Percentiles rank a stretch among this genome's conserved stretches.
These are phyloP conservation scores for Eucalyptus marginata DNA, from an alignment of 345 rosid genomes.

Conservation along the genomic window DNA sequence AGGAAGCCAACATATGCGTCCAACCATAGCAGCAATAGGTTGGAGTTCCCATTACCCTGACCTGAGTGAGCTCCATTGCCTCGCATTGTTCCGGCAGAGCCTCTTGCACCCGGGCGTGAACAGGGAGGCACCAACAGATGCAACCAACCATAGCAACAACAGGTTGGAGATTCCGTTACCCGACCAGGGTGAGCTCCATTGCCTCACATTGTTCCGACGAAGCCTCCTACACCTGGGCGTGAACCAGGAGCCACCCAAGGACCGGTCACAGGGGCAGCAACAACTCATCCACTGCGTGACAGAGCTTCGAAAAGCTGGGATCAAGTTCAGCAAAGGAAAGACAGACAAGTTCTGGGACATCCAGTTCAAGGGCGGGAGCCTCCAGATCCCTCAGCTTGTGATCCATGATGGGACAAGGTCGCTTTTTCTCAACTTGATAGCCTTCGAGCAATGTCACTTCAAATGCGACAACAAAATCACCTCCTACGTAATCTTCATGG, in stretches of 20 bases:
- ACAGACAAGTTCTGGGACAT: constrained; percentile 28
- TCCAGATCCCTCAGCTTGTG: constrained; percentile 49
- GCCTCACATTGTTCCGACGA: constrained; percentile 55
- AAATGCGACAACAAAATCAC: constrained; percentile 57
- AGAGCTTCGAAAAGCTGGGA: too few relatives aligned
- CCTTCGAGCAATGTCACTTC: constrained; percentile 69
- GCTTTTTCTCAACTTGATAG: constrained; percentile 73
- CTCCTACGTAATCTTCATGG: constrained; percentile 79
- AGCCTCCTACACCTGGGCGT: constrained; percentile 10
- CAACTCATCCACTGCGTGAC: too few relatives aligned
- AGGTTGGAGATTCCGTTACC: too few relatives aligned
- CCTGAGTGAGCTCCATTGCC: constrained; percentile 58
- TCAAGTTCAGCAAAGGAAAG: too few relatives aligned
- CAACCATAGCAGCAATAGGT: background rate
- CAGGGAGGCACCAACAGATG: constrained; percentile 1
- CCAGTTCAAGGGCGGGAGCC: constrained; percentile 44
- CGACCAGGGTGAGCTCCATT: constrained; percentile 49
- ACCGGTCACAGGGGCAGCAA: background rate
- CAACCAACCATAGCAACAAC: too few relatives aligned
- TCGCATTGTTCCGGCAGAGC: constrained; percentile 57
- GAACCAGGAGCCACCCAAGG: constrained; percentile 14
- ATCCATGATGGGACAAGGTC: constrained; percentile 86
- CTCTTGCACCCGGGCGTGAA: constrained; percentile 41
- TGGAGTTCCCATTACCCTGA: background rate
- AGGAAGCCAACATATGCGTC: constrained; percentile 8